Evolutionary conservation across 306 rosid genomes (phyloP).

Genomic region (Cicer pinnatifidum): DNA sequence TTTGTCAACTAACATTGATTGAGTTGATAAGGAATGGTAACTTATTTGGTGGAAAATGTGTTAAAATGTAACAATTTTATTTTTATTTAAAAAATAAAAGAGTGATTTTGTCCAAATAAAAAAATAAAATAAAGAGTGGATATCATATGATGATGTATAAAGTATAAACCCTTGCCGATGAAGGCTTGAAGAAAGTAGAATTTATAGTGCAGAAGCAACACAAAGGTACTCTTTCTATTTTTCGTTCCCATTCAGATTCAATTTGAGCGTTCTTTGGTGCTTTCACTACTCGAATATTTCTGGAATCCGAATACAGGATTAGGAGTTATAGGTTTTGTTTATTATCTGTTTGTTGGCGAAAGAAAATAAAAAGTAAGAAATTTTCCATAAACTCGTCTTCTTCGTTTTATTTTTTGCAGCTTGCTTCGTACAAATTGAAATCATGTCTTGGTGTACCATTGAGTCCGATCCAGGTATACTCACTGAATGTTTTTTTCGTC

Average conservation of each 20-base stretch:
- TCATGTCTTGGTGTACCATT: constrained; percentile 99
- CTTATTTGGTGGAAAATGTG: too few relatives aligned
- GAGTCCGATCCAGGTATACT: constrained; percentile 95
- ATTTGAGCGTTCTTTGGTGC: background rate
- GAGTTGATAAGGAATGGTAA: too few relatives aligned
- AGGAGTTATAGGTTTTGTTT: constrained; percentile 2
- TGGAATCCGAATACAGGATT: background rate
- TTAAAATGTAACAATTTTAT: too few relatives aligned
- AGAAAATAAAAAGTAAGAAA: background rate
- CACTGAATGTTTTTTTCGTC: background rate
- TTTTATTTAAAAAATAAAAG: background rate
- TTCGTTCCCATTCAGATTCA: background rate
- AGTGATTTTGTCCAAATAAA: background rate
- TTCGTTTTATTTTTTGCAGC: constrained; percentile 48
- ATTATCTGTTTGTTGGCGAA: background rate
- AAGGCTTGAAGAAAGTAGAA: background rate
- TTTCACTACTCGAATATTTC: background rate
- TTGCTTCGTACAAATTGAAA: constrained; percentile 41
- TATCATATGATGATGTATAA: constrained; percentile 1
- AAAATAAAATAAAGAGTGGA: background rate
- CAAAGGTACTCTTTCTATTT: constrained; percentile 28
- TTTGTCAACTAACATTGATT: too few relatives aligned
- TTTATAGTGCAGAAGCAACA: constrained; percentile 19
- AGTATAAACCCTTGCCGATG: constrained; percentile 32
- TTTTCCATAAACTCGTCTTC: background rate